Evolutionary conservation across 805 yeast genomes (phyloP), one percentile per base, ranked within the genome.

Genomic region (Pichia gijzeniarum): DNA sequence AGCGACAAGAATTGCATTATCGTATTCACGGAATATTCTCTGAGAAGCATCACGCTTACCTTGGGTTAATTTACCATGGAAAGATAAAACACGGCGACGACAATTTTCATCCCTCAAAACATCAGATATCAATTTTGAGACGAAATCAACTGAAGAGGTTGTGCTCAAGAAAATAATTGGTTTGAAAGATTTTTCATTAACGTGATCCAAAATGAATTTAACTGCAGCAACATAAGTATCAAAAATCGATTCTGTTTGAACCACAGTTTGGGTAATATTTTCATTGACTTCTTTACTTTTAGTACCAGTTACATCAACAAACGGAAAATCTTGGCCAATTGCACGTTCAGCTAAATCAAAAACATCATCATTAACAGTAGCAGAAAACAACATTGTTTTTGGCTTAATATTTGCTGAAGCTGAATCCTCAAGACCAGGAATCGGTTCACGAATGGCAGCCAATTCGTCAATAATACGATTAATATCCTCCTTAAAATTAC

Each of bases 131-230:
- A 74, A 52, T 13, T 61, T 58, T 53, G 73, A 68, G 54, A 77
- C 71, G 60, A 78, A 77, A 44, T 79, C 83, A 30, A 83, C 86
- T 45, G 79, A 73, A 38, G 73, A 73, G 14, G 85, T 80, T 14
- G 95, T 87, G 45, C 96, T 91, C 49, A 86, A 69, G 64, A 90
- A 90, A 18, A 89, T 73, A 53, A 90, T 82, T 5, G 89, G 85
- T 66, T 89, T 91, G 72, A 83, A 85, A 35, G 67, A 60, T 39
- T 61, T 57, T 4, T 59, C 58, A 20, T 52, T 44, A 14, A 46
- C 14, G 17, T 65, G 59, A n/a, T 60, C 64, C 43, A 71, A 57
- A 41, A 84, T 65, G 49, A 74, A 76, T 34, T 73, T 62, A 38
- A 45, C 36, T 1, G 86, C 78, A 22, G 83, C 80, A 43, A 72